Evolutionary conservation across 768 basidiomycete species (phyloP).

Genomic region (Leucocoprinus leucothites): DNA sequence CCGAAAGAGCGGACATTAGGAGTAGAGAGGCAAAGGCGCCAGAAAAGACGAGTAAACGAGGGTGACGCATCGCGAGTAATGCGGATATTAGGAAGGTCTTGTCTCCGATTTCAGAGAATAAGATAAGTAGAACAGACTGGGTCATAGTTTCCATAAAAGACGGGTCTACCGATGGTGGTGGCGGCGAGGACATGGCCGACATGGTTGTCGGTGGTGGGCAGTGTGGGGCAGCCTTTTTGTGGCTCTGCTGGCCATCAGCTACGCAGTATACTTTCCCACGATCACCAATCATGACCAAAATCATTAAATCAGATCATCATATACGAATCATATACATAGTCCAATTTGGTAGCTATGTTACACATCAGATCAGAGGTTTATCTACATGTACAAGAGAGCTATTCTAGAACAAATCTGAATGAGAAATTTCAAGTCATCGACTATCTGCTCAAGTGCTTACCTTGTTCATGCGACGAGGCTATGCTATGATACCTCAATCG

Average conservation of each 20-base stretch:
- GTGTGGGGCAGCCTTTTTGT: background rate
- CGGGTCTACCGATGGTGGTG: background rate
- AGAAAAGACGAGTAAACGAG: slow-evolving; percentile 78
- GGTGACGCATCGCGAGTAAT: slow-evolving; percentile 90
- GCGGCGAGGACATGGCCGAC: slow-evolving; percentile 7
- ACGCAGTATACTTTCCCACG: slow-evolving; percentile 1
- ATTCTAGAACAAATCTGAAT: too few relatives aligned
- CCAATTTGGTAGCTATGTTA: too few relatives aligned
- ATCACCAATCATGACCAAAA: background rate
- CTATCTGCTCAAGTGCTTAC: too few relatives aligned
- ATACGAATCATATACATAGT: too few relatives aligned
- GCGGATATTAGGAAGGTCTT: slow-evolving; percentile 89
- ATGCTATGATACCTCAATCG: too few relatives aligned
- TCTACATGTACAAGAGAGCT: too few relatives aligned
- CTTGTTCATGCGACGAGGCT: too few relatives aligned
- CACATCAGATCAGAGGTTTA: too few relatives aligned
- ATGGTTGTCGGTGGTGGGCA: slow-evolving; percentile 1
- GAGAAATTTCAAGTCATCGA: too few relatives aligned
- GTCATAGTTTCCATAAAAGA: slow-evolving; percentile 46
- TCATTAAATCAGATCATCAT: background rate
- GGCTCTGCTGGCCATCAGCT: background rate
- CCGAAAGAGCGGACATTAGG: slow-evolving; percentile 92
- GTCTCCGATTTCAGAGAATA: slow-evolving; percentile 93
- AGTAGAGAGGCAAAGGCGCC: slow-evolving; percentile 88
- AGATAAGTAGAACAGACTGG: slow-evolving; percentile 88